phyloP scores from a whole-genome alignment of 1,139 yeast genomes.

The Blastobotrys malaysiensis region DNA sequence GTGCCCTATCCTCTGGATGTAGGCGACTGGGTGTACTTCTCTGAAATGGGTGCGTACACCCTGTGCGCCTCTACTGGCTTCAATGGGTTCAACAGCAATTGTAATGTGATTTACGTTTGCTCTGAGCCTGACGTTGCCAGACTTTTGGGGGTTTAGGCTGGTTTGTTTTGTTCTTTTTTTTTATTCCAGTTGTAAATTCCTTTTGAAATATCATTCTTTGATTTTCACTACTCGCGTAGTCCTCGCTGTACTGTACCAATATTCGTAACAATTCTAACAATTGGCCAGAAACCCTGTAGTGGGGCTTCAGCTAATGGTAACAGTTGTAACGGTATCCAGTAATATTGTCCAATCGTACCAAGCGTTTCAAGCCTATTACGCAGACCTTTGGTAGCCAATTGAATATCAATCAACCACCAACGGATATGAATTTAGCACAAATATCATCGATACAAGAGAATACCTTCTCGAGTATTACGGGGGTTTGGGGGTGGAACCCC shows the following conservation, averaged over 20 bases:
- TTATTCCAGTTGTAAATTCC: neutral
- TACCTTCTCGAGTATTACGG: too few relatives aligned
- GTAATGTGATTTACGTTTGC: constrained; percentile 57
- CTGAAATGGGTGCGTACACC: constrained; percentile 89
- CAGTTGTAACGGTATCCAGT: too few relatives aligned
- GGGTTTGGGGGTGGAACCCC: too few relatives aligned
- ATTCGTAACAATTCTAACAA: neutral
- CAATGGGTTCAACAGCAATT: constrained; percentile 68
- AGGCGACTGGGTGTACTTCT: constrained; percentile 92
- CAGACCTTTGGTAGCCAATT: too few relatives aligned
- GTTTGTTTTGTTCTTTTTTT: neutral
- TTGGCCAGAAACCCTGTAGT: neutral
- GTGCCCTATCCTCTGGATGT: constrained; percentile 60
- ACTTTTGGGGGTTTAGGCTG: constrained; percentile 1
- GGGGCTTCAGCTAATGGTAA: too few relatives aligned
- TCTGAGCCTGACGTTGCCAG: constrained; percentile 38
- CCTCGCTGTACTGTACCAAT: too few relatives aligned
- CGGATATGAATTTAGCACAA: too few relatives aligned
- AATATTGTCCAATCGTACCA: too few relatives aligned
- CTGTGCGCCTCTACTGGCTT: constrained; percentile 83
- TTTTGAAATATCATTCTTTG: neutral
- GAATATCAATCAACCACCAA: too few relatives aligned
- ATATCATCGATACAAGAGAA: too few relatives aligned
- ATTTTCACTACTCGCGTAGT: neutral
- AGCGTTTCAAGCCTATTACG: too few relatives aligned